Conservation (phyloP, 768 basidiomycete genomes). For the Coprinopsis marcescibilis region DNA sequence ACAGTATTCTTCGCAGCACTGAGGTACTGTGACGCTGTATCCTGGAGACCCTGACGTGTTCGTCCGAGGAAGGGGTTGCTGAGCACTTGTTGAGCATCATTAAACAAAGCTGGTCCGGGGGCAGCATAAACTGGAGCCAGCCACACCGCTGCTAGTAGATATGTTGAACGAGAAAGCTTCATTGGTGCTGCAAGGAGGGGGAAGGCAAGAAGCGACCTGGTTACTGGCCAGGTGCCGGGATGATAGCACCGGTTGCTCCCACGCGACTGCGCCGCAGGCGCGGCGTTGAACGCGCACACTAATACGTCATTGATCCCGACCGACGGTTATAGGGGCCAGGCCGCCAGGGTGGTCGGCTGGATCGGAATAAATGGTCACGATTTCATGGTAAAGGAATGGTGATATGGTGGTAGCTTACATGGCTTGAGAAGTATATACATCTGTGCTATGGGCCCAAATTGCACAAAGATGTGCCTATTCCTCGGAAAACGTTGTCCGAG, state of each 20-base stretch:
- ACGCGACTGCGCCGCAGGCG: background rate
- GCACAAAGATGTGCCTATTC: too few relatives aligned
- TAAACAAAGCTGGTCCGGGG: conserved; percentile 9
- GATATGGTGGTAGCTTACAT: too few relatives aligned
- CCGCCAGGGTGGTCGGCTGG: too few relatives aligned
- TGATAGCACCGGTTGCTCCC: background rate
- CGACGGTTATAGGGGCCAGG: too few relatives aligned
- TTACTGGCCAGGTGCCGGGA: background rate
- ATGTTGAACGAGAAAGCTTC: conserved; percentile 30
- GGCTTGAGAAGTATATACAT: too few relatives aligned
- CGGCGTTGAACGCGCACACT: too few relatives aligned
- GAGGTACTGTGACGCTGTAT: conserved; percentile 30
- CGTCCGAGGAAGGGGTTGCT: conserved; percentile 6
- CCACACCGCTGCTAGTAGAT: conserved; percentile 28
- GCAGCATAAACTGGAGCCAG: conserved; percentile 11
- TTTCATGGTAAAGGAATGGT: too few relatives aligned
- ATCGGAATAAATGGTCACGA: too few relatives aligned
- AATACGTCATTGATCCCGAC: too few relatives aligned
- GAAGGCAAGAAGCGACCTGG: background rate
- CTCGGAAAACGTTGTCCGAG: too few relatives aligned
- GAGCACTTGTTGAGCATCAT: conserved; percentile 14
- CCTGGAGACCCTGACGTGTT: conserved; percentile 14
- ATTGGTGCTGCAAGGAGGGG: conserved; percentile 18
- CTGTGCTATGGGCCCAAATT: too few relatives aligned
- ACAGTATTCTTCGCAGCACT: conserved; percentile 38